Base-by-base conservation (phyloP, 257 asterid genomes). In the Rauvolfia tetraphylla region DNA sequence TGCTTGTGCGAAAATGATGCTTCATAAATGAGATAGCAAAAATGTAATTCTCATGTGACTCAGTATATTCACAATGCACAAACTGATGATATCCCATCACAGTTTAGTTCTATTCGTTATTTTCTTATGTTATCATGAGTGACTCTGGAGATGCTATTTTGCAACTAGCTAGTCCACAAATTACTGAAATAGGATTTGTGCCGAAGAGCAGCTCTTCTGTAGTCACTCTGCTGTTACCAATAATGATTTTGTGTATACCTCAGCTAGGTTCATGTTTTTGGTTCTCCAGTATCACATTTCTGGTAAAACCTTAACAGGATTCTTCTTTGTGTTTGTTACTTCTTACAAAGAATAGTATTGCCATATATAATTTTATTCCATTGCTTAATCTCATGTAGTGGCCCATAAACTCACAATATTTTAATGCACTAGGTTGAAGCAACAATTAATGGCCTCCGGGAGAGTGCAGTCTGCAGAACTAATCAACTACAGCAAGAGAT, bases 401-500 rank as follows among this genome's bases (percentile, higher is more conserved):
- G 56, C 69, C 71, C 31, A 25, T 49, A 66, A 7, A 39, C 15
- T 68, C 68, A n/a, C n/a, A 57, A 61, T 68, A 39, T 67, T 56
- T 46, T 12, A 46, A 22, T 80, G 42, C 42, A 54, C 80, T 75
- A 95, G 99, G 99, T 95, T 76, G 91, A 90, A 85, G 76, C 85
- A 75, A 89, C 96, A 65, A 84, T 95, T 78, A 91, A 81, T 79
- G 95, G 87, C 78, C 93, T 95, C 73, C 90, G 97, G 8, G 92
- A 89, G 87, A 86, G 86, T 85, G 90, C 96, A 78, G 88, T 91
- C 83, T 90, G 81, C 74, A 89, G 97, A 84, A 91, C 96, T 74
- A 75, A 80, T 71, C 86, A 84, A 81, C 63, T 95, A 76, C 97
- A 95, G 77, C 90, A 91, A 81, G 98, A 95, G 91, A 91, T 91